Conservation (phyloP, 768 basidiomycete species). For the Boletus subcaerulescens region DNA sequence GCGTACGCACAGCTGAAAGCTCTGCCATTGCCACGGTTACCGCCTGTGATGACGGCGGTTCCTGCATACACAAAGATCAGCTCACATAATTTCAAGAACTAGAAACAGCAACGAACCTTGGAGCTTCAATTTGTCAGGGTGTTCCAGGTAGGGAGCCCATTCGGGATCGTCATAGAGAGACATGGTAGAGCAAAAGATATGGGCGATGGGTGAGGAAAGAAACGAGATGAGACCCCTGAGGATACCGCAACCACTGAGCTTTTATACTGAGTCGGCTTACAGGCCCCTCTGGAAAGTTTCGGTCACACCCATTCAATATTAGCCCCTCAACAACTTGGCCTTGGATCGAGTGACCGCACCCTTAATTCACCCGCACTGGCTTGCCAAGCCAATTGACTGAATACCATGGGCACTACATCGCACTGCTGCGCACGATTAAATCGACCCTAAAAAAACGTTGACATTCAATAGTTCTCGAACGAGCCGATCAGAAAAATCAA, state of each 20-base stretch:
- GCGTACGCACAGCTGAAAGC: constrained; percentile 54
- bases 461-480: no score
- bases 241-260: background rate
- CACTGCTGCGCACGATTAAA: no score
- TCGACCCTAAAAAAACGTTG: no score
- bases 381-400: no score
- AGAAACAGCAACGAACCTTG: constrained; percentile 21
- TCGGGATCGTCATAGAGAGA: background rate
- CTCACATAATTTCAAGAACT: background rate
- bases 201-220: background rate
- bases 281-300: constrained; percentile 13
- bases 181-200: constrained; percentile 10
- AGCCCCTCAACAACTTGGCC: background rate
- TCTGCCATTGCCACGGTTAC: constrained; percentile 59
- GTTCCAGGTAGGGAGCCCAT: no score
- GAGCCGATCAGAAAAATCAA: no score
- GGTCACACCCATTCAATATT: constrained; percentile 2
- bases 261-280: constrained; percentile 6
- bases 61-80: constrained; percentile 12
- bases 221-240: no score
- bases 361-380: background rate
- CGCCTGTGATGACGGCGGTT: constrained; percentile 58
- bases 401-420: no score
- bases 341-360: constrained; percentile 18
- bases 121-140: constrained; percentile 17